Conservation (phyloP, 176 grass and related monocot genomes). For the Raddia distichophylla region DNA sequence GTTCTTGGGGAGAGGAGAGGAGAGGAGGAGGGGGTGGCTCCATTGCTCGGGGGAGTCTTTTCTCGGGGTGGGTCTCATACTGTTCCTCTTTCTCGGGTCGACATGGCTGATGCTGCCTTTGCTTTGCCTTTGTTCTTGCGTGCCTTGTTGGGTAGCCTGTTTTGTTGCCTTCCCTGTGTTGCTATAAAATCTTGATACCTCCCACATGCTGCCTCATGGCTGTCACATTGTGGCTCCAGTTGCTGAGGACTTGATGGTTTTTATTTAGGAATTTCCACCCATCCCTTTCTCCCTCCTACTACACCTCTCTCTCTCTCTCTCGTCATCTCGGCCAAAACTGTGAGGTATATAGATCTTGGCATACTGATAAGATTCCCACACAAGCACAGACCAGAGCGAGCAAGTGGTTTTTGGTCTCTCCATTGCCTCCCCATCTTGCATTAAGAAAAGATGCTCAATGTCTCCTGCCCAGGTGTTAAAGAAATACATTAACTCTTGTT, state of each 20-base stretch:
- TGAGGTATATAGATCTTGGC: slow-evolving; percentile 43
- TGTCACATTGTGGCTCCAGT: slow-evolving; percentile 34
- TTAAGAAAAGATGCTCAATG: slow-evolving; percentile 50
- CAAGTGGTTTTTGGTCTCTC: slow-evolving; percentile 64
- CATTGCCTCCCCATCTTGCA: slow-evolving; percentile 46
- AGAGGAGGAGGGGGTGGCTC: not conserved
- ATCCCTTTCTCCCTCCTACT: not conserved
- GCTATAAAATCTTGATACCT: slow-evolving; percentile 52
- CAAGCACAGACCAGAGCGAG: slow-evolving; percentile 37
- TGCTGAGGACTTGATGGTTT: slow-evolving; percentile 30
- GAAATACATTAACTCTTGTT: slow-evolving; percentile 38
- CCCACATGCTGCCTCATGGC: slow-evolving; percentile 48
- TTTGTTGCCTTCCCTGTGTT: slow-evolving; percentile 47
- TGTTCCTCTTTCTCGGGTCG: slow-evolving; percentile 58
- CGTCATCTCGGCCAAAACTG: slow-evolving; percentile 23
- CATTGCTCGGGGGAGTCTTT: slow-evolving; percentile 34
- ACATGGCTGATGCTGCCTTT: slow-evolving; percentile 41
- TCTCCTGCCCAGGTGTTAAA: slow-evolving; percentile 47
- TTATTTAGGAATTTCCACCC: not conserved
- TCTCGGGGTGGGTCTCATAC: slow-evolving; percentile 46
- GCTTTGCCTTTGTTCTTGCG: slow-evolving; percentile 54
- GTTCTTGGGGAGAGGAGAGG: not conserved
- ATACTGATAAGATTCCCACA: slow-evolving; percentile 56
- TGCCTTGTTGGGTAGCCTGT: slow-evolving; percentile 43
- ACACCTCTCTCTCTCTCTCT: slow-evolving; percentile 2